Base-by-base conservation (phyloP, 202 grass and related monocot genomes). In the Carex sylvatica region DNA sequence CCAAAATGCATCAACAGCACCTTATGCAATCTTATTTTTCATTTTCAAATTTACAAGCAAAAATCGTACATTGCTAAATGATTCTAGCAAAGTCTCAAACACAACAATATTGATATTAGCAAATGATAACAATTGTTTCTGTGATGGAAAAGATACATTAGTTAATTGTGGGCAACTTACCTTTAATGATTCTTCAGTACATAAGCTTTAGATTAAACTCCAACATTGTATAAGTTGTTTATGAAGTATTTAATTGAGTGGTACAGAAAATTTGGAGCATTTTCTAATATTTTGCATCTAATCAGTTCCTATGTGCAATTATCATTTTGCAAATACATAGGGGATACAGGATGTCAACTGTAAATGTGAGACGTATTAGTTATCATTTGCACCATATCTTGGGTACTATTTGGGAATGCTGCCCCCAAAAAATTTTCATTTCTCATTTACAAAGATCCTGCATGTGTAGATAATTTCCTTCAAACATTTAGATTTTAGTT, bases 1-100 rank as follows among this genome's bases (percentile, higher is more conserved):
- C 14, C 58, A 79, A 74, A 74, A 65, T 77, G 64, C 65, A 80
- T 13, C 6, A 91, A 31, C 44, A 76, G 16, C 46, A 0, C 10
- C 51, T 35, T 35, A 3, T 20, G 20, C 14, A 76, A 76, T 56
- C 23, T 54, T 31, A 30, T 2, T 76, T 55, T 74, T 75, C 26
- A 20, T 20, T 31, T 76, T 76, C 47, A 30, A 5, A 9, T 30
- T 18, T 75, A 14, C 71, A 75, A 18, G 18, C 18, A 55, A 55
- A 75, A 18, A 30, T 7, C 1, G 6, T 75, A n/a, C 12, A 18
- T 55, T 75, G 14, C 23, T 55, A 30, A 55, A 16, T 54, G 12
- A 18, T 71, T 26, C 47, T 55, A 73, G 18, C 71, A 54, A 55
- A 74, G 12, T 55, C 71, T 31, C 47, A 54, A 52, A 54, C 9